phyloP scores from a whole-genome alignment of 805 yeast species.

The Ogataea trehaloabstinens region DNA sequence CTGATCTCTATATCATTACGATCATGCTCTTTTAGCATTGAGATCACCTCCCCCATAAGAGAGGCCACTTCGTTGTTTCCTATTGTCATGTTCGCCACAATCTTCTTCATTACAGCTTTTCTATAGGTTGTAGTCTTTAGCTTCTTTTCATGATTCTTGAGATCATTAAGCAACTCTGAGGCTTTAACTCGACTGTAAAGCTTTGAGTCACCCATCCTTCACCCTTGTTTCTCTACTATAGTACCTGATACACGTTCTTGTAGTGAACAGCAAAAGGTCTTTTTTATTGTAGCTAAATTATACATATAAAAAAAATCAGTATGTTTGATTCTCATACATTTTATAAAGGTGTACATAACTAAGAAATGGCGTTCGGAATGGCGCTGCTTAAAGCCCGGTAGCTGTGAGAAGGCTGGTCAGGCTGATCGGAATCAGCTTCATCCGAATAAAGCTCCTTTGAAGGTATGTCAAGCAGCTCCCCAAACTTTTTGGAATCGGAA shows the following conservation, averaged over 20 bases:
- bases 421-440: too few relatives aligned
- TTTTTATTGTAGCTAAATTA: too few relatives aligned
- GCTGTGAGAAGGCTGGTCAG: too few relatives aligned
- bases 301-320: too few relatives aligned
- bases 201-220: conserved; percentile 29
- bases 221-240: too few relatives aligned
- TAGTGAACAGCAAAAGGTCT: too few relatives aligned
- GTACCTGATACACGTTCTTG: too few relatives aligned
- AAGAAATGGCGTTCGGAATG: too few relatives aligned
- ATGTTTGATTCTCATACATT: too few relatives aligned
- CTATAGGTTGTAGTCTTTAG: conserved; percentile 33
- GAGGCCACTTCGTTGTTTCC: conserved; percentile 74
- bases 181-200: conserved; percentile 29
- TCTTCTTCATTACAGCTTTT: conserved; percentile 60
- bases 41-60: conserved; percentile 61
- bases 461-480: neutral
- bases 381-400: too few relatives aligned
- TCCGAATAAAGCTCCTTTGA: too few relatives aligned
- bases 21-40: conserved; percentile 41
- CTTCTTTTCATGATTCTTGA: conserved; percentile 37
- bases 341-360: too few relatives aligned
- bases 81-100: conserved; percentile 79
- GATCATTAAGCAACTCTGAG: conserved; percentile 30
- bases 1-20: conserved; percentile 60
- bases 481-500: neutral